Percentiles rank a stretch among this genome's conserved stretches.
phyloP scores from a whole-genome alignment of 768 basidiomycete genomes.

The Suillus luteus region DNA sequence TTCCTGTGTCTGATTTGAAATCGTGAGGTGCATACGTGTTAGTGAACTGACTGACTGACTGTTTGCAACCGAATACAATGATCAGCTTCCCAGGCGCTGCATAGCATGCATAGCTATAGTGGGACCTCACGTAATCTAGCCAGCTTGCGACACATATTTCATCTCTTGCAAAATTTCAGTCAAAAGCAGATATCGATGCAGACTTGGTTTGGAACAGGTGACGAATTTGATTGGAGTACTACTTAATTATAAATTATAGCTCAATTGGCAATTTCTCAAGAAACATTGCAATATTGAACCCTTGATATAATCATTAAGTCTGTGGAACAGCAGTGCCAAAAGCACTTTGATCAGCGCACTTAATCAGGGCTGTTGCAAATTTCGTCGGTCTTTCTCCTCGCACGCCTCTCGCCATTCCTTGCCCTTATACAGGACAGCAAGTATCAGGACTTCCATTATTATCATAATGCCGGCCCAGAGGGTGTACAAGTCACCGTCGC shows the following conservation, averaged over 20 bases:
- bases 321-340: background rate
- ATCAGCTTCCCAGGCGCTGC: background rate
- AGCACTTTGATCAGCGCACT: background rate
- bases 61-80: background rate
- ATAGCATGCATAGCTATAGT: background rate
- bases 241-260: background rate
- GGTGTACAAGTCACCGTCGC: constrained; percentile 24
- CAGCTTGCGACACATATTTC: no score
- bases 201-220: background rate
- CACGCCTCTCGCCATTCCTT: constrained; percentile 53
- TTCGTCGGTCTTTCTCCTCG: constrained; percentile 40
- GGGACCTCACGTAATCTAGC: background rate
- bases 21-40: constrained; percentile 29
- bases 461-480: constrained; percentile 57
- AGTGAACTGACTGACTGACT: background rate
- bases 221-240: background rate
- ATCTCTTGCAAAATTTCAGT: no score
- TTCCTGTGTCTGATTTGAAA: constrained; percentile 41
- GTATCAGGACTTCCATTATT: constrained; percentile 49
- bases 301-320: background rate
- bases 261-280: background rate
- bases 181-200: no score
- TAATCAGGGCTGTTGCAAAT: background rate
- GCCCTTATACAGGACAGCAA: constrained; percentile 60
- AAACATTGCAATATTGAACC: background rate